Base-by-base conservation (phyloP, 2,329 filamentous ascomycete genomes). In the Alternaria novae-zelandiae region DNA sequence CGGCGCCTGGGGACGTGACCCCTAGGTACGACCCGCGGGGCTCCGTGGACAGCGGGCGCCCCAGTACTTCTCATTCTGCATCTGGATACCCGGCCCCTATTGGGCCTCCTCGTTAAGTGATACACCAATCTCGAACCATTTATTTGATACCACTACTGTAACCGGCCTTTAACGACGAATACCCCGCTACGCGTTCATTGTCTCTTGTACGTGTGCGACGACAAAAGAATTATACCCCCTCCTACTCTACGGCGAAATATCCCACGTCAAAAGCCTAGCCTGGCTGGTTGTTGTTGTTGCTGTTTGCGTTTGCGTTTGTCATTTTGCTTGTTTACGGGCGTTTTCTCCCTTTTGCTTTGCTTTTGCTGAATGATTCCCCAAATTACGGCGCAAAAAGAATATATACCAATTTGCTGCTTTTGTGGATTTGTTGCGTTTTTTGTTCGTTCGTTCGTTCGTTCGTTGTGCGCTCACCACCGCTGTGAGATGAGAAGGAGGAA, bases 11-110 rank as follows among this genome's bases (percentile, higher is more conserved):
- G 78, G 93, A 97, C 81, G 86, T 89, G 72, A 96, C 93, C 44
- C 92, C 93, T 69, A 91, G 92, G 82, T 93, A 96, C 83, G 89
- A 90, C 80, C 86, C 91, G 80, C 91, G 93, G 81, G 90, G 90
- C 80, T 96, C 93, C 79, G 93, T 91, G 80, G 93, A 97, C 83
- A 96, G 92, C 85, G 93, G 93, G 80, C 92, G 93, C 79, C 93
- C 93, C 81, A 95, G 92, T 78, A 97, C 93, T 85, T 96, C 93
- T 85, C 92, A 97, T 90, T 97, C 93, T 87, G 92, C 91, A 91
- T 95, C 93, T 89, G 93, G 93, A 93, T 96, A 96, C 92, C 92
- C 93, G 87, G 93, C 89, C 86, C 92, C 91, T 72, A 91, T 94
- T 87, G 92, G 92, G 86, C 91, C 92, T 88, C 93, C 91, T 86